Conservation (phyloP, 768 basidiomycete genomes). For the Pilatotrama ljubarskyi region DNA sequence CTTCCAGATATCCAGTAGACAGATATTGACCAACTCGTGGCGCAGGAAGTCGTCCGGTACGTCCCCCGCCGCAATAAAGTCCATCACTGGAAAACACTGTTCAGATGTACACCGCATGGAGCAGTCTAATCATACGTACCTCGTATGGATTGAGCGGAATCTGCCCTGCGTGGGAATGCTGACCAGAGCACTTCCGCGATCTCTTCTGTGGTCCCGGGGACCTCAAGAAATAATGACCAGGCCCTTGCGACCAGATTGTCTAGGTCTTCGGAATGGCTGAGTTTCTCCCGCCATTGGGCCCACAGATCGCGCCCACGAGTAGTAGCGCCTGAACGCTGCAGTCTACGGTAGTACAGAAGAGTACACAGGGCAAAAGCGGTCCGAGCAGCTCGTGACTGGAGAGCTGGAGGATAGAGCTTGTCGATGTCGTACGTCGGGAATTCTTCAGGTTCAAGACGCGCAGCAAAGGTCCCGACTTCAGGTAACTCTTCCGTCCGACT, state of each 20-base stretch:
- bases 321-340: background rate
- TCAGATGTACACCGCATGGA: background rate
- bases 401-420: constrained; percentile 16
- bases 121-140: constrained; percentile 21
- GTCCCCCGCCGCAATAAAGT: constrained; percentile 37
- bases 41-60: constrained; percentile 39
- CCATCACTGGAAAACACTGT: constrained; percentile 38
- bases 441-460: constrained; percentile 14
- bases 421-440: constrained; percentile 4
- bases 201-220: constrained; percentile 41
- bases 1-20: constrained; percentile 44
- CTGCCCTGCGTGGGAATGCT: constrained; percentile 38
- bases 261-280: constrained; percentile 28
- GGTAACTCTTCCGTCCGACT: background rate
- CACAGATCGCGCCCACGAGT: constrained; percentile 37
- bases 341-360: constrained; percentile 25
- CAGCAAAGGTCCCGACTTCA: constrained; percentile 21
- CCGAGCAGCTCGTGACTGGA: constrained; percentile 6
- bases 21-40: constrained; percentile 44
- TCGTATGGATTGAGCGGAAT: constrained; percentile 18
- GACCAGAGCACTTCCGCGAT: constrained; percentile 53
- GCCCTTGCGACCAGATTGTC: constrained; percentile 36
- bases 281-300: constrained; percentile 43
- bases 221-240: constrained; percentile 46
- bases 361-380: constrained; percentile 27